Evolutionary conservation across 345 rosid genomes (phyloP), one percentile per base, ranked within the genome.

Genomic region (Hirschfeldia incana): DNA sequence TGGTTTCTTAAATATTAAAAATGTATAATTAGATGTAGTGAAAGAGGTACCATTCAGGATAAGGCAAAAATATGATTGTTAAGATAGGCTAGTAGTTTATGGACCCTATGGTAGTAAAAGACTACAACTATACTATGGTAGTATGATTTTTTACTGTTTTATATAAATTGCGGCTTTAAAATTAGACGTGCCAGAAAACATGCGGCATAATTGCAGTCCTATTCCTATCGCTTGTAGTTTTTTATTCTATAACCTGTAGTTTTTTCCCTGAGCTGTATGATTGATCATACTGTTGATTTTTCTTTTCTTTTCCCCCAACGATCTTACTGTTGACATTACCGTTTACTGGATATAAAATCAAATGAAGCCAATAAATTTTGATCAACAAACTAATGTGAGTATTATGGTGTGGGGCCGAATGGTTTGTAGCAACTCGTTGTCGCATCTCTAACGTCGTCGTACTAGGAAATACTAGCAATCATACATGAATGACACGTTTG

Each of bases 181-280:
- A 26, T 3, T 33, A 6, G 4, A 64, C 65, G 67, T 39, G 81
- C 51, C 72, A 66, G 60, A 73, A 73, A 78, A 73, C 77, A 78
- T 67, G 82, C 82, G 77, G 69, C 74, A 78, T 73, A 33, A 67
- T 73, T 67, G 73, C 60, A 46, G 64, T 44, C 73, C 69, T 44
- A 26, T 67, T 44, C 73, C 69, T 44, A 26, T 67, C 64, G 2
- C 32, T 68, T 57, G 69, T 15, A 44, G 27, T 32, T 17, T 72
- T 72, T 21, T n/a, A 44, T 66, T 11, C 17, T 12, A 30, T 34
- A 4, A 8, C 39, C 39, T 30, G 16, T 60, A 37, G 46, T 11
- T 44, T 33, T 26, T 29, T 69, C 27, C 53, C 33, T 33, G 58
- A 66, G 53, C 37, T 59, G 58, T 36, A 55, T 62, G 10, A 36